Base-by-base conservation (phyloP, 805 yeast species). In the Ogataea sp. region DNA sequence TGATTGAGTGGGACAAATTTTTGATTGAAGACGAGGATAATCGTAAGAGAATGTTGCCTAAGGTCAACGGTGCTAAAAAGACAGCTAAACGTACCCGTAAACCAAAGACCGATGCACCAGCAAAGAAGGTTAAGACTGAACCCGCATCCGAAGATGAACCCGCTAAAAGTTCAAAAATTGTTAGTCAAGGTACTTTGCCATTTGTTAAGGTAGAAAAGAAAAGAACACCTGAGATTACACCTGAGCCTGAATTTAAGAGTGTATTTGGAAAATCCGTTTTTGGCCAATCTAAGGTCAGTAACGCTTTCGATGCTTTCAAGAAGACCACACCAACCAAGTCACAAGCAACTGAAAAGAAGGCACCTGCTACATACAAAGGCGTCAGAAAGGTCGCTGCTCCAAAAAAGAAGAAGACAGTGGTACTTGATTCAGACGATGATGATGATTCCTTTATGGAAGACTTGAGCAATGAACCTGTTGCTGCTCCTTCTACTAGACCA, bases 1-100 rank as follows among this genome's bases (percentile, higher is more conserved):
- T 75, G 43, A 66, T 49, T 8, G 71, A 71, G 10, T 93, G 90
- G 80, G 71, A 78, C 2, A 63, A 70, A 41, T 88, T 85, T 58
- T 61, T 86, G 53, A 68, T 65, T 24, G 74, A 69, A 10, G 96
- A 89, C 56, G 72, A 70, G 40, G 73, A 71, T 41, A 72, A 71
- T 42, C 73, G 87, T 45, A 65, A 69, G 27, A 67, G 71, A 27
- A 56, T 74, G 40, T 58, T 68, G n/a, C 63, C 73, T 3, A 71
- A 67, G 34, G 65, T 73, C 17, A 61, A 65, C 27, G 69, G 64
- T 44, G n/a, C n/a, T n/a, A 65, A 63, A 39, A 64, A 65, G 42
- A 61, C 55, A 23, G 56, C 52, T 20, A 62, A 60, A 47, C 53
- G 60, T 16, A 56, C 53, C 39, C 52, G 54, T 11, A 58, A 52